phyloP scores from a whole-genome alignment of 352 stramenopile genomes.

The Phytophthora crassamura region DNA sequence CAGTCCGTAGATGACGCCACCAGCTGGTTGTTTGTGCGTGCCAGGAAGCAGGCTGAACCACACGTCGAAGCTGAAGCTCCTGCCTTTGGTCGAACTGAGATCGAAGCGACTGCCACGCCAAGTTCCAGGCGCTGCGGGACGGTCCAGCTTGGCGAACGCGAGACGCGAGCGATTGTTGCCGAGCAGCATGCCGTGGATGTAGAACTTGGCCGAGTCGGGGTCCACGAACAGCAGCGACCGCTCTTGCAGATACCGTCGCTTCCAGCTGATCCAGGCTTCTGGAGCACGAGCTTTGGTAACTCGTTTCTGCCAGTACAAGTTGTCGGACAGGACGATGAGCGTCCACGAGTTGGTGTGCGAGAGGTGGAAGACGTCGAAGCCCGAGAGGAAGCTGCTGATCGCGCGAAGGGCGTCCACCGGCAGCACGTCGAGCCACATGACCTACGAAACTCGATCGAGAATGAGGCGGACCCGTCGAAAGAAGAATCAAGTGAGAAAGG shows the following conservation, averaged over 20 bases:
- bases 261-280: background rate
- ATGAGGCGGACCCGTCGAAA: no score
- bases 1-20: slow-evolving; percentile 29
- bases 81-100: background rate
- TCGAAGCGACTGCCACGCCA: slow-evolving; percentile 10
- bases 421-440: slow-evolving; percentile 16
- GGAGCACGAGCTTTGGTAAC: background rate
- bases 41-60: slow-evolving; percentile 37
- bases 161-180: slow-evolving; percentile 13
- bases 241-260: slow-evolving; percentile 5
- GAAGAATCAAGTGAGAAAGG: no score
- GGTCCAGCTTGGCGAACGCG: slow-evolving; percentile 11
- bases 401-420: slow-evolving; percentile 13
- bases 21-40: background rate
- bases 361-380: slow-evolving; percentile 25
- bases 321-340: slow-evolving; percentile 21
- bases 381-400: slow-evolving; percentile 19
- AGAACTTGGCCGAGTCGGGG: slow-evolving; percentile 6
- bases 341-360: slow-evolving; percentile 21
- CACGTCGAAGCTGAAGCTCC: slow-evolving; percentile 31
- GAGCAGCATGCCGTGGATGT: slow-evolving; percentile 19
- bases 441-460: no score
- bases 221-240: slow-evolving; percentile 17
- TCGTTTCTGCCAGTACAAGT: slow-evolving; percentile 23
- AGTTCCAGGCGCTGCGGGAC: slow-evolving; percentile 9